Evolutionary conservation across 495 filamentous ascomycete species (phyloP), one percentile per base, ranked within the genome.

Genomic region (Talaromyces nanjingensis): DNA sequence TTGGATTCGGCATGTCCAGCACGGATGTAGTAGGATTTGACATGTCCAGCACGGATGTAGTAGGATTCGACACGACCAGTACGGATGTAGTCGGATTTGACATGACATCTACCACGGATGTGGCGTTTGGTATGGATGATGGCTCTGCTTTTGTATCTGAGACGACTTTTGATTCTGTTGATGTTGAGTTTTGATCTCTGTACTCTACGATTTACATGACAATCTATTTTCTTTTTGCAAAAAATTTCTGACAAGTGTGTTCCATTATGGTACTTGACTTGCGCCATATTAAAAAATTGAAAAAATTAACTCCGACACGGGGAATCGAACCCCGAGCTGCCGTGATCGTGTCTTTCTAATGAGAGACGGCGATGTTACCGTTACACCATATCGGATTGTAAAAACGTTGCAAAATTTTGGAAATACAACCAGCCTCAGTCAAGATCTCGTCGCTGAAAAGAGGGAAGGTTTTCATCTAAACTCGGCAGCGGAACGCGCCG

Each of bases 251-350:
- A 4, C 3, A 4, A 2, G 27, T 27, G 27, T 27, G 3, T 27
- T 27, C 27, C 27, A 27, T 27, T 3, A 27, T 27, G 4, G 27
- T 27, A 27, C 27, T 27, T 27, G 27, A 27, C 27, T 24, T 24
- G 22, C 22, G 22, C 2, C 22, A 24, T 24, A 24, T 24, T 24
- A 24, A 31, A 31, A 31, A 31, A 31, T 5, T 5, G 6, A 31
- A 31, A 31, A 31, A 27, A 2, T 0, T 27, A 6, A 7, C 29
- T 31, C 29, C 29, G 29, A 62, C 20, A 62, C 60, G 60, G 60
- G 60, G 60, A 62, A 62, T 62, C 60, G 60, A 62, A 62, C 60
- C 60, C 60, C 60, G 60, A 62, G 60, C 60, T 62, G 57, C 57
- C 53, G 22, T 56, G 53, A 54, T 54, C 33, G 33, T 37, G n/a